These are phyloP conservation scores for Zymoseptoria crescenta DNA, from an alignment of 2,329 filamentous ascomycete genomes.

Conservation along the genomic window DNA sequence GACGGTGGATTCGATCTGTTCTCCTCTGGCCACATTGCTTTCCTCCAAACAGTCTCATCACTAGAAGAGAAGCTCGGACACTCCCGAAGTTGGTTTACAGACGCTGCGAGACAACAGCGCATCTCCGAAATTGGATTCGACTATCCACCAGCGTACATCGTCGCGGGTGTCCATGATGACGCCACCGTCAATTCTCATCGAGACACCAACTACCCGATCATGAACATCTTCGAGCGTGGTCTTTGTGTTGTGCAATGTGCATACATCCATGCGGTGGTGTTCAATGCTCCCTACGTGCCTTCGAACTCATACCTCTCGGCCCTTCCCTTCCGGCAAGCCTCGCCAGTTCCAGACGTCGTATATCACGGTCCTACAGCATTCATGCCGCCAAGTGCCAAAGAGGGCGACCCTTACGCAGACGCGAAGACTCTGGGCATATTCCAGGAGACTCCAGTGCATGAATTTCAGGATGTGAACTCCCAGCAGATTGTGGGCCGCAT, in stretches of 20 bases:
- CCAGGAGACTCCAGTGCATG: conserved; percentile 65
- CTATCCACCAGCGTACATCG: conserved; percentile 76
- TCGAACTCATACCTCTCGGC: conserved; percentile 67
- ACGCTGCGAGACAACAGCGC: conserved; percentile 56
- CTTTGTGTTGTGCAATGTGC: conserved; percentile 93
- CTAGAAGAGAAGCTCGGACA: conserved; percentile 63
- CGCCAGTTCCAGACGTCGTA: conserved; percentile 59
- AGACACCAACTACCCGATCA: conserved; percentile 96
- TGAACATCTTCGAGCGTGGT: conserved; percentile 97
- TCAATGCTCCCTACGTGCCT: conserved; percentile 82
- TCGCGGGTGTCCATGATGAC: conserved; percentile 91
- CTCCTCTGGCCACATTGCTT: conserved; percentile 94
- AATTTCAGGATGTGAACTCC: conserved; percentile 81
- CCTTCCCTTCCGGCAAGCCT: conserved; percentile 55
- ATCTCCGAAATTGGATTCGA: conserved; percentile 57
- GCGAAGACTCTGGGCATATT: conserved; percentile 81
- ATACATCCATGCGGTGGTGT: conserved; percentile 82
- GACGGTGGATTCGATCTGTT: conserved; percentile 97
- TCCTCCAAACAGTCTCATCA: conserved; percentile 68
- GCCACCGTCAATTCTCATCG: conserved; percentile 94
- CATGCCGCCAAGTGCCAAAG: conserved; percentile 49
- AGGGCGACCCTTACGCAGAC: conserved; percentile 57
- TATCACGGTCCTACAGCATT: conserved; percentile 97
- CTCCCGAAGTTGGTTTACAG: conserved; percentile 64
- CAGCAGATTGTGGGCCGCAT: conserved; percentile 88